Conservation (phyloP, 306 rosid genomes). For the Aeschynomene evenia region DNA sequence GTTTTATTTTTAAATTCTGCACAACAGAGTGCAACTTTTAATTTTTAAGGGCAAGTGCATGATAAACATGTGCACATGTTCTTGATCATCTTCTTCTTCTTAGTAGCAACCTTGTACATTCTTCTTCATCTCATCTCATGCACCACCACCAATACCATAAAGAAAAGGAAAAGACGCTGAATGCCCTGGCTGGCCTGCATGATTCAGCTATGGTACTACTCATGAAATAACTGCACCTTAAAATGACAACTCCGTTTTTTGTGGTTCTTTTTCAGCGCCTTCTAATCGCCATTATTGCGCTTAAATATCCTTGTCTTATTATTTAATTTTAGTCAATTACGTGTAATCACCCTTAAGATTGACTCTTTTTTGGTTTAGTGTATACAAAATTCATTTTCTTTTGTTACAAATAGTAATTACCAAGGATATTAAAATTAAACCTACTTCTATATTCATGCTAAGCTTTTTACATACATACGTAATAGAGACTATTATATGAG, state of each 20-base stretch:
- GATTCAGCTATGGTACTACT: background rate
- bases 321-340: background rate
- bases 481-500: no score
- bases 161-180: background rate
- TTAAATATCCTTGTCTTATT: background rate
- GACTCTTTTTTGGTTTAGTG: no score
- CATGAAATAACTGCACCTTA: background rate
- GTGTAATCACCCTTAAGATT: background rate
- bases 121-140: background rate
- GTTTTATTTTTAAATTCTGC: no score
- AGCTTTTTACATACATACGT: no score
- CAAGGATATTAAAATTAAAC: no score
- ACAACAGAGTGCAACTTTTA: no score
- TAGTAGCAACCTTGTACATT: background rate
- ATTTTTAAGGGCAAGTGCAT: slow-evolving; percentile 31
- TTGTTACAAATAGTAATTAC: no score
- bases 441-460: background rate
- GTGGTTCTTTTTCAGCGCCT: background rate
- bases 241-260: background rate
- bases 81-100: background rate
- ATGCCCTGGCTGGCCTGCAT: background rate
- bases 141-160: background rate
- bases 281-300: background rate
- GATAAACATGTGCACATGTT: slow-evolving; percentile 34
- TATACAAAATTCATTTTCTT: no score